These are phyloP conservation scores for Talaromyces rugulosus DNA, from an alignment of 2,329 filamentous ascomycete genomes.

Conservation along the genomic window DNA sequence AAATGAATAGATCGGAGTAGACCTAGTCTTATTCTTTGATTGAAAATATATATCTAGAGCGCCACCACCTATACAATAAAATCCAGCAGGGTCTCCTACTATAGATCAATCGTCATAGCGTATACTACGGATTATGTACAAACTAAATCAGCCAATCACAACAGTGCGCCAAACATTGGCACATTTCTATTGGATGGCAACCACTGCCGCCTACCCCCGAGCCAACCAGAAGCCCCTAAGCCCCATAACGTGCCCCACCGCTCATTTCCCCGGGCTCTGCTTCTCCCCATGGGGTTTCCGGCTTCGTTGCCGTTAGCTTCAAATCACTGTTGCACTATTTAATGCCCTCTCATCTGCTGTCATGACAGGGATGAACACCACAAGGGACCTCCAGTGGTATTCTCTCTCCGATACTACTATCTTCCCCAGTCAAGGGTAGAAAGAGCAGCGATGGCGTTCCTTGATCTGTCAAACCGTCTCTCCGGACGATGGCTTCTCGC, in stretches of 20 bases:
- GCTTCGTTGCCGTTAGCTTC: neutral
- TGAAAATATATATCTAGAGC: neutral
- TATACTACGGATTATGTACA: neutral
- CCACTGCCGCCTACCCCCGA: neutral
- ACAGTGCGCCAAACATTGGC: neutral
- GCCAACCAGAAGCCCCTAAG: neutral
- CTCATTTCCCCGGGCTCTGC: neutral
- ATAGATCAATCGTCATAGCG: neutral
- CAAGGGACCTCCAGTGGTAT: neutral
- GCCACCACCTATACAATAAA: neutral
- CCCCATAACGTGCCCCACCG: neutral
- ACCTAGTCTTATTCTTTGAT: neutral
- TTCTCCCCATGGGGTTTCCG: constrained; percentile 6
- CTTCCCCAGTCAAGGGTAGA: neutral
- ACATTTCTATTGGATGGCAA: neutral
- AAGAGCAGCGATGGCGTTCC: neutral
- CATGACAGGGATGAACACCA: neutral
- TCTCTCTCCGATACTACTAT: neutral
- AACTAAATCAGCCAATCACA: neutral
- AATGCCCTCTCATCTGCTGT: neutral
- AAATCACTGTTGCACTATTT: neutral
- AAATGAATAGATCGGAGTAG: constrained; percentile 1
- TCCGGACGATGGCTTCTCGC: constrained; percentile 20
- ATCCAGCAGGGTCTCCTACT: neutral
- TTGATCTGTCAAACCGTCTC: constrained; percentile 5